These are phyloP conservation scores for Fraxinus pennsylvanica DNA, from an alignment of 257 asterid species.

Conservation along the genomic window DNA sequence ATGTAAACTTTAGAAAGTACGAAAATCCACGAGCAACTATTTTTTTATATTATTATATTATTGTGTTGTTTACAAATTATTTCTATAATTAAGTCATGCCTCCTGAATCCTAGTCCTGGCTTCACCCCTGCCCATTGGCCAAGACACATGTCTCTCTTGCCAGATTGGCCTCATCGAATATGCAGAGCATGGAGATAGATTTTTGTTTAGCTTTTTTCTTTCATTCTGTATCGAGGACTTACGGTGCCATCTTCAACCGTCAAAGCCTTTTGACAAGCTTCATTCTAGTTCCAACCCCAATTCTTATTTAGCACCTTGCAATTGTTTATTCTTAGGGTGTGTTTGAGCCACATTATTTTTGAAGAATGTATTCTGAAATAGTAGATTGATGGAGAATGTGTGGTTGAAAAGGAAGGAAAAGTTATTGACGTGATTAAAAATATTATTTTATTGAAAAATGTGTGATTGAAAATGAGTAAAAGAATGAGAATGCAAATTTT, in stretches of 20 bases:
- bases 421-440: no score
- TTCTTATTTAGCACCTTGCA: not conserved
- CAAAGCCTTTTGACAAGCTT: not conserved
- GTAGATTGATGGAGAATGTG: no score
- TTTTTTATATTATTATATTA: no score
- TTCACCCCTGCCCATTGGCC: not conserved
- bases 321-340: not conserved
- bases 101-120: not conserved
- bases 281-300: not conserved
- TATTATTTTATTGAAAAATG: no score
- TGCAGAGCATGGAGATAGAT: not conserved
- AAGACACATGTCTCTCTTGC: not conserved
- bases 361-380: no score
- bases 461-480: no score
- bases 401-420: no score
- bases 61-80: no score
- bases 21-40: not conserved
- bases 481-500: no score
- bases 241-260: not conserved
- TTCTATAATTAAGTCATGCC: no score
- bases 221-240: not conserved
- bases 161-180: not conserved
- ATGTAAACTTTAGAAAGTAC: not conserved
- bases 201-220: not conserved
- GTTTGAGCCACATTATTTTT: no score